Evolutionary conservation across 768 basidiomycete genomes (phyloP).

Genomic region (Udeniomyces megalosporus): DNA sequence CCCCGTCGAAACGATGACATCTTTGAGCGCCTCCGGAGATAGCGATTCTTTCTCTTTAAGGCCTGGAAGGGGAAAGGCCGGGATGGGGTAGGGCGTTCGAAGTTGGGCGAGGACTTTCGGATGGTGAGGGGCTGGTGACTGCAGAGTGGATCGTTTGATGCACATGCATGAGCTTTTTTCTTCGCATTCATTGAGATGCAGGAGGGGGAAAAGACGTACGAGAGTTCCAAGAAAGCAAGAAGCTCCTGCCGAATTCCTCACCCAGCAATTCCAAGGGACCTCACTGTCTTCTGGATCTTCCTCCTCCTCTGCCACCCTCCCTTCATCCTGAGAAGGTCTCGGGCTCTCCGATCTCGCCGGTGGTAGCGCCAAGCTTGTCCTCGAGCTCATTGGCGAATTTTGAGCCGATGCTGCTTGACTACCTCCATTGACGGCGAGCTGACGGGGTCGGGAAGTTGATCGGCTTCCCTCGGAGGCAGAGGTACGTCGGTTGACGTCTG

Average conservation of each 20-base stretch:
- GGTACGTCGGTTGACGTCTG: neutral
- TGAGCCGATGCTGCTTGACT: too few relatives aligned
- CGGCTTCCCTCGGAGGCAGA: neutral
- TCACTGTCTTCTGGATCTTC: conserved; percentile 12
- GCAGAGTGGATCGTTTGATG: neutral
- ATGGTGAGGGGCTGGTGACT: neutral
- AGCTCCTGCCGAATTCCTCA: neutral
- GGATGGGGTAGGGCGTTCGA: conserved; percentile 6
- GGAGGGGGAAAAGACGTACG: too few relatives aligned
- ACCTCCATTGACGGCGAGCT: neutral
- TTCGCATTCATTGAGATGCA: too few relatives aligned
- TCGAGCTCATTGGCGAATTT: neutral
- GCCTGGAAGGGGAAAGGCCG: neutral
- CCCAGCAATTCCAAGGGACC: conserved; percentile 6
- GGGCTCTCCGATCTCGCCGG: neutral
- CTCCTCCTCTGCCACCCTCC: neutral
- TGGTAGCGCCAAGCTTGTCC: neutral
- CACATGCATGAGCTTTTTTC: too few relatives aligned
- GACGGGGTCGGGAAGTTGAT: neutral
- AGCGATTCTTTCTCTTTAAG: neutral
- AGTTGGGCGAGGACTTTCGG: conserved; percentile 13
- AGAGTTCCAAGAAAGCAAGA: too few relatives aligned
- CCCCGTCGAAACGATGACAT: conserved; percentile 8
- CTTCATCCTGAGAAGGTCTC: neutral
- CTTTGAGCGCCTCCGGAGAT: conserved; percentile 7